Evolutionary conservation across 352 stramenopile species (phyloP).

Genomic region (Halophytophthora batemanensis): DNA sequence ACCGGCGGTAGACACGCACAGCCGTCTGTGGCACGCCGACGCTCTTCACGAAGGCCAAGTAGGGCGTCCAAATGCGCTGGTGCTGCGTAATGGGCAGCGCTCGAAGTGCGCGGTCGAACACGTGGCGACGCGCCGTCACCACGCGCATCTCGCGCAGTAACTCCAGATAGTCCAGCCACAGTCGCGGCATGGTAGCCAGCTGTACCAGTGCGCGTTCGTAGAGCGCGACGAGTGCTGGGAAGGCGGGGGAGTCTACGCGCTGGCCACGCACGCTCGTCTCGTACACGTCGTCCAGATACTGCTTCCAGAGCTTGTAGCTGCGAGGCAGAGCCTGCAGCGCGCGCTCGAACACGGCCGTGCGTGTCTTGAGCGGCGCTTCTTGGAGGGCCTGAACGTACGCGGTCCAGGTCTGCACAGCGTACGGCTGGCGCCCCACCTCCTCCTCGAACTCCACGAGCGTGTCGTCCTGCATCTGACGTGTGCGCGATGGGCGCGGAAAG

Average conservation of each 20-base stretch:
- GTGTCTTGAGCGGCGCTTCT: constrained; percentile 20
- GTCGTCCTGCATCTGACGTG: constrained; percentile 13
- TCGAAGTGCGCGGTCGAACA: constrained; percentile 95
- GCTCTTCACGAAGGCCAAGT: constrained; percentile 88
- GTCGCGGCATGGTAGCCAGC: constrained; percentile 94
- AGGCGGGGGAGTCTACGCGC: constrained; percentile 50
- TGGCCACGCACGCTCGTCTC: constrained; percentile 59
- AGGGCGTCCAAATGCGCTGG: constrained; percentile 93
- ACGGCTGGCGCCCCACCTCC: constrained; percentile 81
- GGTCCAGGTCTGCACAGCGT: constrained; percentile 80
- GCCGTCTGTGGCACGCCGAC: constrained; percentile 74
- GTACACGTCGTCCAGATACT: constrained; percentile 75
- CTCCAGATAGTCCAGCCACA: constrained; percentile 93
- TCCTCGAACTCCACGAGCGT: constrained; percentile 73
- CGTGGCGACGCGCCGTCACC: constrained; percentile 77
- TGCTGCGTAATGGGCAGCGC: constrained; percentile 98
- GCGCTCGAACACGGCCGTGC: constrained; percentile 83
- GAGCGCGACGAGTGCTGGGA: constrained; percentile 37
- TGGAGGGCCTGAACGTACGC: constrained; percentile 50
- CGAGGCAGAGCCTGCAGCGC: constrained; percentile 80
- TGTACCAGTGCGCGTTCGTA: constrained; percentile 91
- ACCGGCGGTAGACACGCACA: constrained; percentile 84
- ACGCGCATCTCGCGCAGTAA: constrained; percentile 73
- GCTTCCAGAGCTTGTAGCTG: constrained; percentile 96
- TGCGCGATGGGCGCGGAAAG: neutral